Evolutionary conservation across 257 asterid species (phyloP).

Genomic region (Solanum chiquidenum): DNA sequence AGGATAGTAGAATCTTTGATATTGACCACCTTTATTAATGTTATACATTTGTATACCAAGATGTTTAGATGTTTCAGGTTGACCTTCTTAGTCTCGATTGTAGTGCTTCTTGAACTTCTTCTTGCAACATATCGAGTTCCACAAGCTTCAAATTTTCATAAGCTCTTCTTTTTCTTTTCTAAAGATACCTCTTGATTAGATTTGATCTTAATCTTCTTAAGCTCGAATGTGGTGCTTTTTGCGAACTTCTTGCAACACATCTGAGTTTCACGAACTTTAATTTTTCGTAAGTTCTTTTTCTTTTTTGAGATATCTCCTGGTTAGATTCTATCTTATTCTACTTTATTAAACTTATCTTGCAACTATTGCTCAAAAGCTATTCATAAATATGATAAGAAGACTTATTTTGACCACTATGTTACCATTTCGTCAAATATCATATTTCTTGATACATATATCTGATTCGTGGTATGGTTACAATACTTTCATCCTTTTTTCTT

Average conservation of each 20-base stretch:
- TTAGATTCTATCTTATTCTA: too few species aligned
- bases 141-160: not conserved
- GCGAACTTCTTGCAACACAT: not conserved
- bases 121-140: not conserved
- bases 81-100: not conserved
- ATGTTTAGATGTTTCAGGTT: not conserved
- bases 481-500: too few species aligned
- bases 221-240: too few species aligned
- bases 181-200: not conserved
- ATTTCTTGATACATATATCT: too few species aligned
- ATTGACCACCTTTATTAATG: not conserved
- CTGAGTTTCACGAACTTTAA: not conserved
- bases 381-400: too few species aligned
- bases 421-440: too few species aligned
- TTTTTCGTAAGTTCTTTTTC: not conserved
- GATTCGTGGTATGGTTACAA: too few species aligned
- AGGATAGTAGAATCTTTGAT: not conserved
- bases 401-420: too few species aligned
- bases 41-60: too few species aligned
- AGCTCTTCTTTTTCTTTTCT: not conserved
- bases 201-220: accelerated
- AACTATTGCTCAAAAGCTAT: too few species aligned
- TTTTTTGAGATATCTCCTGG: not conserved
- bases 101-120: not conserved
- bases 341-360: too few species aligned